Evolutionary conservation across 2,329 filamentous ascomycete species (phyloP).

Genomic region (Gaeumannomyces sp.): DNA sequence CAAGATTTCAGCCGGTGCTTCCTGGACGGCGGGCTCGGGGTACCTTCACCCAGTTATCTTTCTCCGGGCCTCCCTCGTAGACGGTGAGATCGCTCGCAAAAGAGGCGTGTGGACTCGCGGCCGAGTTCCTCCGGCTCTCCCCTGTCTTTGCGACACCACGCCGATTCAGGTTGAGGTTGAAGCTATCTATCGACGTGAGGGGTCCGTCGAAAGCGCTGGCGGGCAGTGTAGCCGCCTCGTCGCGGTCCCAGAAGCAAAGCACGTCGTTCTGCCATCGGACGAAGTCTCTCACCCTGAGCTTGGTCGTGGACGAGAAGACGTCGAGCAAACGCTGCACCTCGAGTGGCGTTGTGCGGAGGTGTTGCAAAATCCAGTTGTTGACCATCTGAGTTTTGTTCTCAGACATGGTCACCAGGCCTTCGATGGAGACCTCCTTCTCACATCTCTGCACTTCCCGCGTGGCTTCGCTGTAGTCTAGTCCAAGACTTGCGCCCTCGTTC

Average conservation of each 20-base stretch:
- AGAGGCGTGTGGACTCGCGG: too few relatives aligned
- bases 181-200: conserved; percentile 6
- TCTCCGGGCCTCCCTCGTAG: neutral
- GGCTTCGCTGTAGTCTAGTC: neutral
- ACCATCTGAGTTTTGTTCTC: conserved; percentile 40
- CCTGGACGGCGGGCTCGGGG: too few relatives aligned
- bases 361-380: conserved; percentile 47
- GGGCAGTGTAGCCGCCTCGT: conserved; percentile 18
- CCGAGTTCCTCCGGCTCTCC: neutral
- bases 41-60: neutral
- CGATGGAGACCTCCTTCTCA: conserved; percentile 43
- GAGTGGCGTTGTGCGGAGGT: conserved; percentile 39
- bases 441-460: conserved; percentile 28
- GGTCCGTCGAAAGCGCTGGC: conserved; percentile 1
- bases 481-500: neutral
- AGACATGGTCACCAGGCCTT: conserved; percentile 31
- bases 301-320: conserved; percentile 22
- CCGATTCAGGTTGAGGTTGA: neutral
- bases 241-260: conserved; percentile 33
- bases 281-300: conserved; percentile 26
- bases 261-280: conserved; percentile 37
- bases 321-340: conserved; percentile 37
- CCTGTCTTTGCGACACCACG: too few relatives aligned
- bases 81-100: neutral
- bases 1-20: neutral